These are phyloP conservation scores for Eucalyptus polybractea DNA, from an alignment of 345 rosid species.

Conservation along the genomic window DNA sequence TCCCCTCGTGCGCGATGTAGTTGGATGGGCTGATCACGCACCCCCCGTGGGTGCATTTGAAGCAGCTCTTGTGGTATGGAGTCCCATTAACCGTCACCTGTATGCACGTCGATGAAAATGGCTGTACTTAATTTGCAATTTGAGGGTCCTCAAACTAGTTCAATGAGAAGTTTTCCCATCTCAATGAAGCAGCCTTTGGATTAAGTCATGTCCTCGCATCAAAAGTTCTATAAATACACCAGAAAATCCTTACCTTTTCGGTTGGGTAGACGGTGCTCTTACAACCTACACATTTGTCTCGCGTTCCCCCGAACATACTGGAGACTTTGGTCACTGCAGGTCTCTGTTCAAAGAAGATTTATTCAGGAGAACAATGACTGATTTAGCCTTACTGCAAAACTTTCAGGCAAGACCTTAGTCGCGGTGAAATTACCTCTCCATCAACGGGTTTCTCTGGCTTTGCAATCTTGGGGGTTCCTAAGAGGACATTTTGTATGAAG, in stretches of 20 bases:
- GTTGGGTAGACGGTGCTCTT: constrained; percentile 84
- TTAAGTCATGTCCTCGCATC: background rate
- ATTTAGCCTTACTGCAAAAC: background rate
- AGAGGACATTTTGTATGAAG: background rate
- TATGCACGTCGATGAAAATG: background rate
- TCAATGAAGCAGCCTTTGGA: background rate
- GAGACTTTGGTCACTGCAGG: constrained; percentile 65
- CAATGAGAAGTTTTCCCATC: background rate
- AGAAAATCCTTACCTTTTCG: constrained; percentile 45
- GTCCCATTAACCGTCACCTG: constrained; percentile 97
- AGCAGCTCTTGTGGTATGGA: constrained; percentile 90
- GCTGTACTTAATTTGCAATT: background rate
- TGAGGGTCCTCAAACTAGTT: background rate
- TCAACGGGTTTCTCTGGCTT: constrained; percentile 72
- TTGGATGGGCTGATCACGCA: constrained; percentile 90
- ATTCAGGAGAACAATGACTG: background rate
- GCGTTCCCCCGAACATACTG: constrained; percentile 85
- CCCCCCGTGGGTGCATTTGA: constrained; percentile 99
- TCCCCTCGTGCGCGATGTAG: constrained; percentile 91
- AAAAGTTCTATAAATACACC: background rate
- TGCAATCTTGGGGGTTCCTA: constrained; percentile 85
- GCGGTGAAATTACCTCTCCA: constrained; percentile 47
- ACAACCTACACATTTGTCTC: constrained; percentile 85
- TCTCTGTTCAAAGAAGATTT: constrained; percentile 31
- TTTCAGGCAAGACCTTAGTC: background rate